Evolutionary conservation across 164 flowering plant genomes (phyloP).

Genomic region (Annona squamosa): DNA sequence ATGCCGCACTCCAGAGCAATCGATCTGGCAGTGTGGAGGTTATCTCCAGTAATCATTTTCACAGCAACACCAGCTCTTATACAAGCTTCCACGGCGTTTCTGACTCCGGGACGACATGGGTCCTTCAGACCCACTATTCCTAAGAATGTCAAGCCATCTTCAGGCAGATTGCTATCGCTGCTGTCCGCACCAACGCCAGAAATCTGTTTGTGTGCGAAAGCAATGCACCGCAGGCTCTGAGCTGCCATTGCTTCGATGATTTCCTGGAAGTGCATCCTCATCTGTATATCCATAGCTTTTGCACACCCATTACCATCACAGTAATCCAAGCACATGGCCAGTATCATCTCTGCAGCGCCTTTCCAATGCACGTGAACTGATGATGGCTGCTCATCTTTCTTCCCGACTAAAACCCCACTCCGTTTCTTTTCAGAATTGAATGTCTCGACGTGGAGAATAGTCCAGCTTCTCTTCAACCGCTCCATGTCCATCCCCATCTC

Average conservation of each 20-base stretch:
- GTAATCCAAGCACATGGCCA: conserved; percentile 51
- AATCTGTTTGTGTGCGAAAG: conserved; percentile 19
- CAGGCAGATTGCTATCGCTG: conserved; percentile 15
- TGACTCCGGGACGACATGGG: conserved; percentile 54
- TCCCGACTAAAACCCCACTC: conserved; percentile 43
- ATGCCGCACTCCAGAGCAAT: conserved; percentile 63
- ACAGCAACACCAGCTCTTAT: conserved; percentile 43
- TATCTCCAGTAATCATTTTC: conserved; percentile 67
- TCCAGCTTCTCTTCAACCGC: conserved; percentile 15
- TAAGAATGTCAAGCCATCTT: conserved; percentile 29
- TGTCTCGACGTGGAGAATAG: conserved; percentile 27
- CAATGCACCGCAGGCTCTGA: conserved; percentile 32
- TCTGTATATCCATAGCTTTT: conserved; percentile 12
- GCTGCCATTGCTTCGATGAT: conserved; percentile 31
- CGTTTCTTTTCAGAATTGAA: conserved; percentile 42
- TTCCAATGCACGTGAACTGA: conserved; percentile 56
- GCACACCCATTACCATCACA: conserved; percentile 8
- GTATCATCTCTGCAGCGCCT: conserved; percentile 76
- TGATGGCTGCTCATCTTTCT: conserved; percentile 18
- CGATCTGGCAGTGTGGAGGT: conserved; percentile 52
- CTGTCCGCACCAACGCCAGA: conserved; percentile 1
- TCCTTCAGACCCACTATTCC: conserved; percentile 54
- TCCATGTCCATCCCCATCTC: conserved; percentile 27
- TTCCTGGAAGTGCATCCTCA: conserved; percentile 7
- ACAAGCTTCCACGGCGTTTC: conserved; percentile 42